Evolutionary conservation across 352 stramenopile species (phyloP), one percentile per base, ranked within the genome.

Genomic region (Phytopythium vexans): DNA sequence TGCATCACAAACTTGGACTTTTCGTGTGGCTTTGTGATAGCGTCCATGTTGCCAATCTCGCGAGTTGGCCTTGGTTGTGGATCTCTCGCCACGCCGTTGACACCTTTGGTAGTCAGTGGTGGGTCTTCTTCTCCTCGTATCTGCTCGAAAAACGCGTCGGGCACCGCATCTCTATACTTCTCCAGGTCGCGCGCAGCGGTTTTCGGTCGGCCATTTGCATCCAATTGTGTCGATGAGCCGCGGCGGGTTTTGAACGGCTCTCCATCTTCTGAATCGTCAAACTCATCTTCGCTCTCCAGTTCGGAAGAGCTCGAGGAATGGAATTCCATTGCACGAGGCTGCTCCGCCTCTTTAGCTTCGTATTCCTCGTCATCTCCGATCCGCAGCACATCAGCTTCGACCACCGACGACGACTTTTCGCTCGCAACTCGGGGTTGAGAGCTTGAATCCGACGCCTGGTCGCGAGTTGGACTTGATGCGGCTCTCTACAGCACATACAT

Each of bases 281-380:
- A 59, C 0, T 38, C 49, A 8, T 59, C 40, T 12, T 70, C 58
- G 1, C 72, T 62, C 0, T 76, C 72, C 0, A 66, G 69, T n/a
- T 80, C 72, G 0, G 75, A 83, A 0, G 78, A 86, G 49, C 76
- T 86, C 1, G 74, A 87, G 0, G 62, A 55, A 39, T 85, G 57
- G 41, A 88, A 84, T 56, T 89, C 74, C 35, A 72, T 66, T 14
- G 70, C 67, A 38, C 74, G 71, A 21, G 80, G 64, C 36, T 77
- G 64, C 40, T 92, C 72, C 7, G 59, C 32, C 46, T 89, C 74
- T 54, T 72, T 72, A 0, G 60, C 62, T 56, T 85, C 72, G 46
- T 92, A 92, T 27, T 92, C 78, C 3, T 74, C 76, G 21, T 74
- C 62, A 31, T 63, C 56, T 32, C 21, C 21, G 21, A 27, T 27